These are phyloP conservation scores for Tripterygium wilfordii DNA, from an alignment of 177 flowering plant genomes.

Conservation along the genomic window DNA sequence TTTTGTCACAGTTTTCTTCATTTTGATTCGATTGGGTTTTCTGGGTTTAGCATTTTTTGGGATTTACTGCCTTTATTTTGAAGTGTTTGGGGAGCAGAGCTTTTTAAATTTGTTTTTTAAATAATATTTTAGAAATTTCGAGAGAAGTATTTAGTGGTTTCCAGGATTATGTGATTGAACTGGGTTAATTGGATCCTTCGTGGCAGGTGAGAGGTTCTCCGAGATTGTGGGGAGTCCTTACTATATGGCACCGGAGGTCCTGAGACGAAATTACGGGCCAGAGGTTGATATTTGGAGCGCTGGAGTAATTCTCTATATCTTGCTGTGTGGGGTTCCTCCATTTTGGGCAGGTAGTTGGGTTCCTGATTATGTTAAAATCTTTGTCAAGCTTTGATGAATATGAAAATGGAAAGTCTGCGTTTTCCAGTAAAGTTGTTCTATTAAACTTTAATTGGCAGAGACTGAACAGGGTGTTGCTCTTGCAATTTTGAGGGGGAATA, in stretches of 20 bases:
- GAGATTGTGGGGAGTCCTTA: conserved; percentile 99
- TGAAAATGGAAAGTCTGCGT: too few relatives aligned
- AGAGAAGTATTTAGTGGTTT: too few relatives aligned
- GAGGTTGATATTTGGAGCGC: conserved; percentile 96
- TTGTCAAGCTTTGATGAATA: neutral
- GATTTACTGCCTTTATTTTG: too few relatives aligned
- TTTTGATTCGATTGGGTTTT: too few relatives aligned
- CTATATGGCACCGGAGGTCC: conserved; percentile 96
- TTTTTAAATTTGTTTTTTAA: too few relatives aligned
- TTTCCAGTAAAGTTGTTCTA: neutral
- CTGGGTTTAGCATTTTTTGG: too few relatives aligned
- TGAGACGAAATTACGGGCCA: conserved; percentile 86
- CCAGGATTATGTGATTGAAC: too few relatives aligned
- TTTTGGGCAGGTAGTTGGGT: conserved; percentile 85
- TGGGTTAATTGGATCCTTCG: neutral
- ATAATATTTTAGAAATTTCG: too few relatives aligned
- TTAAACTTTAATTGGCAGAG: conserved; percentile 36
- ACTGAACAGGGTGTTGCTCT: conserved; percentile 93
- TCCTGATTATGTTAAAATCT: neutral
- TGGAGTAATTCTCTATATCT: conserved; percentile 85
- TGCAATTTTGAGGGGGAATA: conserved; percentile 68
- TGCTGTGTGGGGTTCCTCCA: conserved; percentile 90
- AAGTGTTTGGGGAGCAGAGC: too few relatives aligned
- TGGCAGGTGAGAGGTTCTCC: conserved; percentile 69
- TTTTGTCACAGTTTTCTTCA: too few relatives aligned